Percentiles rank a stretch among this genome's conserved stretches.
Conservation (phyloP, 1,284 basidiomycete species). For the Macrocystidia cucumis region DNA sequence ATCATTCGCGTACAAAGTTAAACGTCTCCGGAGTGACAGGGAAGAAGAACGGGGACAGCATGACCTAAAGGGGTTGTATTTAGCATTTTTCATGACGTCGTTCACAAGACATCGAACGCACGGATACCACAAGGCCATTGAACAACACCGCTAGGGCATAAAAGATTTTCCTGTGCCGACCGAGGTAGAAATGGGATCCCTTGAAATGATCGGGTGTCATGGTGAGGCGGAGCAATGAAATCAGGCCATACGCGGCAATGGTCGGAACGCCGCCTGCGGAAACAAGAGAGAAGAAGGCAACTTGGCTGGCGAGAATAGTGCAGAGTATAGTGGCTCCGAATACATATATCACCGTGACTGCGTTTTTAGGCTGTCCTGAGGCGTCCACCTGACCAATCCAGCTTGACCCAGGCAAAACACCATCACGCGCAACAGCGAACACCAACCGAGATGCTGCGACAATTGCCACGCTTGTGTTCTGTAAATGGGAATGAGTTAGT, state of each 20-base stretch:
- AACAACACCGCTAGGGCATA: constrained; percentile 63
- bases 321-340: constrained; percentile 69
- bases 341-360: constrained; percentile 74
- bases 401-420: constrained; percentile 70
- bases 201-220: constrained; percentile 73
- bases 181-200: constrained; percentile 63
- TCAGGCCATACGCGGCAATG: constrained; percentile 77
- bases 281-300: constrained; percentile 81
- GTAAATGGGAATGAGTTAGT: constrained; percentile 5
- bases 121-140: constrained; percentile 67
- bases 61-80: constrained; percentile 35
- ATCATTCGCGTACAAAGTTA: constrained; percentile 75
- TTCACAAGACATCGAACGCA: constrained; percentile 25
- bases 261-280: constrained; percentile 78
- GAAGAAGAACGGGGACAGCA: constrained; percentile 78
- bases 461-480: constrained; percentile 80
- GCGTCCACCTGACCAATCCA: constrained; percentile 74
- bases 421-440: constrained; percentile 84
- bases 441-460: constrained; percentile 81
- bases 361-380: constrained; percentile 70
- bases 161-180: constrained; percentile 56
- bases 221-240: constrained; percentile 61
- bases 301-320: constrained; percentile 78
- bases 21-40: constrained; percentile 67
- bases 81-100: constrained; percentile 4